Evolutionary conservation across 2,329 filamentous ascomycete genomes (phyloP), one percentile per base, ranked within the genome.

Genomic region (Alternaria sp.): DNA sequence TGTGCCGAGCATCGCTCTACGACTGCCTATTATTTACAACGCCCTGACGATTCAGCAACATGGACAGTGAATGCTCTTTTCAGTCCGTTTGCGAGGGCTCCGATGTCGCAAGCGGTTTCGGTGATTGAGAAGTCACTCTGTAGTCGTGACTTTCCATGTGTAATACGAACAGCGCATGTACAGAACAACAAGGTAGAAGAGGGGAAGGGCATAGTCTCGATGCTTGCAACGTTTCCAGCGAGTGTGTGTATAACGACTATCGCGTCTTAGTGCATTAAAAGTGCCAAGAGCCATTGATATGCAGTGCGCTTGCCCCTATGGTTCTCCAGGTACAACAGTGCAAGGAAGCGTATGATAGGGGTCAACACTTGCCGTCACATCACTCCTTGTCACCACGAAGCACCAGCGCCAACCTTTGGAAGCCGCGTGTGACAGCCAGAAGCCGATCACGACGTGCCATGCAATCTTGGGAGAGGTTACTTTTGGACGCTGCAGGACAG

Each of bases 1-100:
- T 43, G 40, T 28, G 40, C 55, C 59, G 43, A 52, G 17, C 17
- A 62, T 46, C 40, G 56, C 40, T 54, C 40, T 58, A 45, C 46
- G 23, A 30, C 26, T 28, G 47, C 54, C 28, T 40, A 36, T 21
- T 15, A 17, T 56, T 52, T 11, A 26, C 59, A 51, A 43, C 40
- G 15, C 40, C 32, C 51, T 32, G 54, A 59, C 19, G 36, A 15
- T n/a, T 15, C 9, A 52, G 15, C 13, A 17, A 32, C 49, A 25
- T 21, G 13, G 36, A 7, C 32, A 47, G 40, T 15, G 17, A n/a
- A 43, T 47, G 21, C 11, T 36, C 36, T 17, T 57, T 53, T 17
- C 17, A 43, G 13, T 23, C 26, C 17, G 28, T 26, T 59, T 52
- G 43, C 40, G 13, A 19, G 40, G 23, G 12, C 47, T 25, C 58